Percentiles rank a stretch among this genome's conserved stretches.
phyloP scores from a whole-genome alignment of 2,329 filamentous ascomycete genomes.

The Drechslera avenae region DNA sequence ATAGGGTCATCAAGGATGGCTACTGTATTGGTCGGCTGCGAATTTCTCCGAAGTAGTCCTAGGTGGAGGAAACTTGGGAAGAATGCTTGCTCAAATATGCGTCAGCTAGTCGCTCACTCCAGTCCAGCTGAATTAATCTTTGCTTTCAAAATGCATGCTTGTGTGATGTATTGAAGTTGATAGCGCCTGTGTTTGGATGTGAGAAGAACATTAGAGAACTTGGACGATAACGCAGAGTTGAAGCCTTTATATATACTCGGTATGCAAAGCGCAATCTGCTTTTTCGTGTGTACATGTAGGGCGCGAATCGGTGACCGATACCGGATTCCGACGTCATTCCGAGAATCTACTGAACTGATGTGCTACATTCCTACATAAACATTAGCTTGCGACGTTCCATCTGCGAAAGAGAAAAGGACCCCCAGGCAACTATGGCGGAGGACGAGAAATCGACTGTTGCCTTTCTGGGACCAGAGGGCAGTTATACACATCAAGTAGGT shows the following conservation, averaged over 20 bases:
- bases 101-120: slow-evolving; percentile 39
- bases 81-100: slow-evolving; percentile 30
- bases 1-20: slow-evolving; percentile 27
- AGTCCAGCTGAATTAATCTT: slow-evolving; percentile 31
- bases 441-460: slow-evolving; percentile 49
- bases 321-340: slow-evolving; percentile 17
- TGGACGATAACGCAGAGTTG: not conserved
- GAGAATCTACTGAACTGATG: not conserved
- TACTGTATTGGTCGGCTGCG: slow-evolving; percentile 36
- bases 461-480: slow-evolving; percentile 68
- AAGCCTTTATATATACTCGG: not conserved
- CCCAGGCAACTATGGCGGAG: slow-evolving; percentile 15
- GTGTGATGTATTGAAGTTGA: not conserved
- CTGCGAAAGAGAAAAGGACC: too few relatives aligned
- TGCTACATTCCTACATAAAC: too few relatives aligned
- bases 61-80: slow-evolving; percentile 28
- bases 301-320: slow-evolving; percentile 3
- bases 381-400: too few relatives aligned
- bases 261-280: not conserved
- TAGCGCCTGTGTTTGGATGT: not conserved
- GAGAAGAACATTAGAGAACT: not conserved
- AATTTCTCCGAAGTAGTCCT: slow-evolving; percentile 30
- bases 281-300: not conserved
- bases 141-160: not conserved
- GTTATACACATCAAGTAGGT: slow-evolving; percentile 71